These are phyloP conservation scores for Colletotrichum melonis DNA, from an alignment of 2,329 filamentous ascomycete species.

Conservation along the genomic window DNA sequence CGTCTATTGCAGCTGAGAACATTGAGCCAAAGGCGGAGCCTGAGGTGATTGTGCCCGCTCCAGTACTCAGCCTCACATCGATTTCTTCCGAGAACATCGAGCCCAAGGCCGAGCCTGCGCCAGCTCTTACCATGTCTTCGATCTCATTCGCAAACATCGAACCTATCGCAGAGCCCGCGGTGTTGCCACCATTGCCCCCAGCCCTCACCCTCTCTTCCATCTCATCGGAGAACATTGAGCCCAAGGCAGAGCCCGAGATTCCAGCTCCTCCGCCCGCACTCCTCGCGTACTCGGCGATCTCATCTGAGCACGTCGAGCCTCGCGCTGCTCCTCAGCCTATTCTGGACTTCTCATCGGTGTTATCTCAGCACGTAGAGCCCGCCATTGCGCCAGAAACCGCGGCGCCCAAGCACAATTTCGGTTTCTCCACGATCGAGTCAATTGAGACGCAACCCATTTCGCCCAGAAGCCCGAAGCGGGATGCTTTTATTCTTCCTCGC, in stretches of 20 bases:
- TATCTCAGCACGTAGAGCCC: conserved; percentile 52
- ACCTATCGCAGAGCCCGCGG: conserved; percentile 52
- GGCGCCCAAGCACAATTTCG: conserved; percentile 45
- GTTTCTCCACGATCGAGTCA: conserved; percentile 58
- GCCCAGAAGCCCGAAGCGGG: conserved; percentile 63
- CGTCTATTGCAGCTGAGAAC: conserved; percentile 41
- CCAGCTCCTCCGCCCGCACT: conserved; percentile 37
- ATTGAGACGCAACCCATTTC: conserved; percentile 59
- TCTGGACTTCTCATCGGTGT: conserved; percentile 51
- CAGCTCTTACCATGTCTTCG: conserved; percentile 43
- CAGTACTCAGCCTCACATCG: conserved; percentile 47
- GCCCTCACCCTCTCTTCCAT: conserved; percentile 49
- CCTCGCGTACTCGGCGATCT: conserved; percentile 53
- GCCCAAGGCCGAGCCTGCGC: conserved; percentile 45
- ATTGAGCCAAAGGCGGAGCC: conserved; percentile 49
- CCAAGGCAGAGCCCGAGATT: conserved; percentile 43
- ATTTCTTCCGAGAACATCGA: conserved; percentile 47
- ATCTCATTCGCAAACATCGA: conserved; percentile 53
- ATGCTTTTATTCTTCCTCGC: conserved; percentile 67
- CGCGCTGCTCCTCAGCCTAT: conserved; percentile 40
- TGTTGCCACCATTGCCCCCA: conserved; percentile 43
- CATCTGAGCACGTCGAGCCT: conserved; percentile 56
- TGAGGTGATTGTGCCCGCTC: conserved; percentile 43
- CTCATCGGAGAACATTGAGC: conserved; percentile 46
- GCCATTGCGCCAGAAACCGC: conserved; percentile 42